Percentiles rank a stretch among this genome's conserved stretches.
Evolutionary conservation across 208 protist genomes (phyloP).

Genomic region (Leishmania aethiopica): DNA sequence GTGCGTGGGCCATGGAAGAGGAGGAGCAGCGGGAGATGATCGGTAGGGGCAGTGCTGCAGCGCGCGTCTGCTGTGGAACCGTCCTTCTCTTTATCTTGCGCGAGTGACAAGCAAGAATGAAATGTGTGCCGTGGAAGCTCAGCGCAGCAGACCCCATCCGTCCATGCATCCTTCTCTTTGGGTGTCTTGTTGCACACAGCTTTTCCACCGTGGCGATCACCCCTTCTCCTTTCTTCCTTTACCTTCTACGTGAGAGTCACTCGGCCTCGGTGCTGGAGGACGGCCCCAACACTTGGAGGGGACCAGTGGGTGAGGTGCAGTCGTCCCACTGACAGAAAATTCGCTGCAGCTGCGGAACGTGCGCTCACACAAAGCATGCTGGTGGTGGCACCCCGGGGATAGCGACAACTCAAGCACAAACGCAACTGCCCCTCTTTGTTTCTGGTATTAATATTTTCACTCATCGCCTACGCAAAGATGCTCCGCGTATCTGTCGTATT

Average conservation of each 20-base stretch:
- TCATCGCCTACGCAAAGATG: constrained; percentile 2
- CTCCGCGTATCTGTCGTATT: constrained; percentile 10
- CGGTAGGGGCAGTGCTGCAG: background rate
- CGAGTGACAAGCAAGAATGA: background rate
- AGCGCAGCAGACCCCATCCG: background rate
- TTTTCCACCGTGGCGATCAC: background rate
- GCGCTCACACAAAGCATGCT: background rate
- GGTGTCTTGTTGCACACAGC: background rate
- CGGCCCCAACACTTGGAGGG: background rate
- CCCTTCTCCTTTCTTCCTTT: background rate
- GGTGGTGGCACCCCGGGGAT: background rate
- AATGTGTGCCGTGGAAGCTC: background rate
- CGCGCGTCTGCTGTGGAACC: background rate
- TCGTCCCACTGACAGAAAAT: background rate
- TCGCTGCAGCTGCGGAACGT: background rate
- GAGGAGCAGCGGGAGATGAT: background rate
- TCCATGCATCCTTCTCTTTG: background rate
- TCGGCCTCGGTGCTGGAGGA: background rate
- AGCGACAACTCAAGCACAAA: background rate
- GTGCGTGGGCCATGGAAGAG: background rate
- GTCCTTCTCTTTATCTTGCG: background rate
- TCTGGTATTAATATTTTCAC: background rate
- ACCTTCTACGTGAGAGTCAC: background rate
- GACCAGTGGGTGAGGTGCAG: background rate
- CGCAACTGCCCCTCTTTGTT: background rate